phyloP scores from a whole-genome alignment of 257 asterid species.

The Solanum habrochaites region DNA sequence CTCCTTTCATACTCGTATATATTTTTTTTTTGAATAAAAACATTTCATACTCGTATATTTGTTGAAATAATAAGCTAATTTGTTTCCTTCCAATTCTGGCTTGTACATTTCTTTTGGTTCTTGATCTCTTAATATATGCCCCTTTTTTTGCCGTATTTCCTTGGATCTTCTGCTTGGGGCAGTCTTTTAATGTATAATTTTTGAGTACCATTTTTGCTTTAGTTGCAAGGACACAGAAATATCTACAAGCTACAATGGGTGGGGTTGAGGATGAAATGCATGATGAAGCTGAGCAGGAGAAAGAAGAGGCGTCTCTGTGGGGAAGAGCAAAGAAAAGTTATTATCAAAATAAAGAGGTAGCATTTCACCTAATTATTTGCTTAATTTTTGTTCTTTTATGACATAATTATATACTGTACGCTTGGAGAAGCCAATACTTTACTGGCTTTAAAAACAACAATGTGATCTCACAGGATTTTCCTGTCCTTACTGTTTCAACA shows the following conservation, averaged over 20 bases:
- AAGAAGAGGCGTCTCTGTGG: slow-evolving; percentile 38
- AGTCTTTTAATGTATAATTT: not conserved
- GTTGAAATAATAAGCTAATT: not conserved
- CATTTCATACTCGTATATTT: not conserved
- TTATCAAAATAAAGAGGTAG: slow-evolving; percentile 19
- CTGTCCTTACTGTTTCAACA: not conserved
- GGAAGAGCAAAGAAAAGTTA: slow-evolving; percentile 24
- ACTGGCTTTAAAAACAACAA: not conserved
- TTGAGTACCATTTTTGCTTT: slow-evolving; percentile 4
- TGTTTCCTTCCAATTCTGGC: not conserved
- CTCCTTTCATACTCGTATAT: not conserved
- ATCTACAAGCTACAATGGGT: slow-evolving; percentile 43
- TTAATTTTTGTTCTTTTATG: not conserved
- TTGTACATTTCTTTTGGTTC: not conserved
- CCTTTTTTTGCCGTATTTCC: not conserved
- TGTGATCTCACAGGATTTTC: not conserved
- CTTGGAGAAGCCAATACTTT: not conserved
- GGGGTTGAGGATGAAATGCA: slow-evolving; percentile 61
- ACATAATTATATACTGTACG: not conserved
- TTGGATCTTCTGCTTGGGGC: not conserved
- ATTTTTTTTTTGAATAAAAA: no score
- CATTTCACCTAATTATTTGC: not conserved
- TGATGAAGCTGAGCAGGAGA: slow-evolving; percentile 55
- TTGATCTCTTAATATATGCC: not conserved
- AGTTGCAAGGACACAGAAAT: slow-evolving; percentile 68